Evolutionary conservation across 805 yeast species (phyloP).

Genomic region (Teunomyces tritomae): DNA sequence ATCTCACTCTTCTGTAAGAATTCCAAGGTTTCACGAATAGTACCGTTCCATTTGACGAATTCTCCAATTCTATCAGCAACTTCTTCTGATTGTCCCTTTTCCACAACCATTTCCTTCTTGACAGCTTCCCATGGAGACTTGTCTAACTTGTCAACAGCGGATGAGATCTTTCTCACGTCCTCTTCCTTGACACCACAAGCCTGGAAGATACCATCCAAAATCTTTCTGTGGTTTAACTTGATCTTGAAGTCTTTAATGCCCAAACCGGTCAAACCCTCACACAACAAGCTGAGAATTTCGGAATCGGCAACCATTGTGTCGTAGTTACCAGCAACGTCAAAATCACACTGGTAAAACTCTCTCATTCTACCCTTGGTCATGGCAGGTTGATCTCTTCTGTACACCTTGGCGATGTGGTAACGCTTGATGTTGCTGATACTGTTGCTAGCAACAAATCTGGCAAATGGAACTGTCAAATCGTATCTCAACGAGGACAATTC

Average conservation of each 20-base stretch:
- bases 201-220: constrained; percentile 92
- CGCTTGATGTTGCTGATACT: constrained; percentile 86
- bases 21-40: constrained; percentile 59
- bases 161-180: constrained; percentile 88
- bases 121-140: constrained; percentile 95
- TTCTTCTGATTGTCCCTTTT: constrained; percentile 85
- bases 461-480: constrained; percentile 97
- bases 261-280: constrained; percentile 78
- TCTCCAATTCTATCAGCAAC: constrained; percentile 93
- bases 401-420: constrained; percentile 96
- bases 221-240: constrained; percentile 92
- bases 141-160: constrained; percentile 96
- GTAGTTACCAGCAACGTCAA: constrained; percentile 91
- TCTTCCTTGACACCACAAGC: constrained; percentile 93
- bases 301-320: constrained; percentile 97
- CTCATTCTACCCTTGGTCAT: constrained; percentile 99
- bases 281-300: constrained; percentile 76
- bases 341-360: constrained; percentile 98
- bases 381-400: constrained; percentile 99
- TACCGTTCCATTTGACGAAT: constrained; percentile 82
- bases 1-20: constrained; percentile 55
- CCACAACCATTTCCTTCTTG: constrained; percentile 85
- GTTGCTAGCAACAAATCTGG: constrained; percentile 95
- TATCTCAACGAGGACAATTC: constrained; percentile 93
- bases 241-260: constrained; percentile 89